Conservation (phyloP, 345 rosid species). For the Clausena lansium region DNA sequence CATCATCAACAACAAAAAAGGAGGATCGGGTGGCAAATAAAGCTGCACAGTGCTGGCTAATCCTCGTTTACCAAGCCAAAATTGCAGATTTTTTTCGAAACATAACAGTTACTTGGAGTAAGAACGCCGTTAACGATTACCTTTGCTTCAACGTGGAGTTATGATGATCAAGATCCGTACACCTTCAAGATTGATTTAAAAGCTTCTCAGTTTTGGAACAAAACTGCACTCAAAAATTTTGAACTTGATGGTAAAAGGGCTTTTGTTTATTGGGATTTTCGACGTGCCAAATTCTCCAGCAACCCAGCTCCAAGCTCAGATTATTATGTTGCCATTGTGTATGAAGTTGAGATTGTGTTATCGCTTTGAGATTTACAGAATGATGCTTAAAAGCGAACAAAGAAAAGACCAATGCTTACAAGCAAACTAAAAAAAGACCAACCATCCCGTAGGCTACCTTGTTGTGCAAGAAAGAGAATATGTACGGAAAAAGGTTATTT, state of each 20-base stretch:
- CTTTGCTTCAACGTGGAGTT: conserved; percentile 44
- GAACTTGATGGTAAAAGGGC: conserved; percentile 38
- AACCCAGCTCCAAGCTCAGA: conserved; percentile 60
- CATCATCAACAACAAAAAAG: conserved; percentile 21
- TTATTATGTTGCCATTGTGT: conserved; percentile 55
- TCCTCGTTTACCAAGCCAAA: conserved; percentile 45
- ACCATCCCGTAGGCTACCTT: conserved; percentile 43
- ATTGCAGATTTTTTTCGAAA: conserved; percentile 36
- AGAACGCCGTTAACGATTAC: conserved; percentile 40
- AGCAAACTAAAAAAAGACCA: too few species aligned
- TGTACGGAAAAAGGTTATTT: conserved; percentile 59
- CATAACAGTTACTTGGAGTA: conserved; percentile 58
- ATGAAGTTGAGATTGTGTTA: conserved; percentile 41
- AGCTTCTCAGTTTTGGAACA: conserved; percentile 66
- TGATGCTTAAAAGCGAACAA: conserved; percentile 63
- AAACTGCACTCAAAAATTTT: conserved; percentile 65
- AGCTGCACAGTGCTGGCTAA: conserved; percentile 33
- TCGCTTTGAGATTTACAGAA: conserved; percentile 51
- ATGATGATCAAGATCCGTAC: conserved; percentile 31
- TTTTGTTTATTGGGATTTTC: conserved; percentile 72
- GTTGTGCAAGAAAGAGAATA: conserved; percentile 65
- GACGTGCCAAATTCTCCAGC: conserved; percentile 58
- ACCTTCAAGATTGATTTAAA: conserved; percentile 59
- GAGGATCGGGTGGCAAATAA: conserved; percentile 23
- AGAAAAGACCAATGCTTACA: too few species aligned